Conservation (phyloP, 768 basidiomycete species). For the Astraeus odoratus region DNA sequence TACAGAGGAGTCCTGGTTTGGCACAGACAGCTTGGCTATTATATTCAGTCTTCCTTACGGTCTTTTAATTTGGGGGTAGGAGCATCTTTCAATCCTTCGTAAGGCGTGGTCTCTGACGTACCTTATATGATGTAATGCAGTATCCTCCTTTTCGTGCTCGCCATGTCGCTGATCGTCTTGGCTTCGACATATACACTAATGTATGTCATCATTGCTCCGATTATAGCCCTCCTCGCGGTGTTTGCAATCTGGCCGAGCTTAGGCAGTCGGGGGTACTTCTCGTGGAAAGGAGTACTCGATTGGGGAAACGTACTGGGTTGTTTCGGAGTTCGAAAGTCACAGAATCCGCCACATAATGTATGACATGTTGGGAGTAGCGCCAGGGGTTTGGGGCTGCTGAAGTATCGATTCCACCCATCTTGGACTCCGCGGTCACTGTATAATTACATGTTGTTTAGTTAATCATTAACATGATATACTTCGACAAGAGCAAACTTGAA, state of each 20-base stretch:
- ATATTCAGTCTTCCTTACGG: constrained; percentile 46
- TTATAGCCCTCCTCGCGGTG: not conserved
- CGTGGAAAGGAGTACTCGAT: too few species aligned
- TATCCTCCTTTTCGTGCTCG: constrained; percentile 7
- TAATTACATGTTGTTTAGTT: too few species aligned
- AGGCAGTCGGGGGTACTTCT: not conserved
- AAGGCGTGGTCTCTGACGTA: not conserved
- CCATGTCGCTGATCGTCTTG: constrained; percentile 4
- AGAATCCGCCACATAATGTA: too few species aligned
- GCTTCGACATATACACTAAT: not conserved
- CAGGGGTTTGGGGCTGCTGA: too few species aligned
- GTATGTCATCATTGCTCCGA: not conserved
- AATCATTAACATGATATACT: too few species aligned
- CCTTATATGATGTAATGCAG: not conserved
- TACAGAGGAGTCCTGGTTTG: constrained; percentile 15
- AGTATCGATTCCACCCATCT: too few species aligned
- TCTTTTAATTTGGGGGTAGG: constrained; percentile 47
- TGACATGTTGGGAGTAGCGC: too few species aligned
- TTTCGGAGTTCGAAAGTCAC: too few species aligned
- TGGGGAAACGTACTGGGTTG: not conserved
- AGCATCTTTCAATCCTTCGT: constrained; percentile 2
- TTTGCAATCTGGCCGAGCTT: not conserved
- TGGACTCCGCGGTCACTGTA: too few species aligned
- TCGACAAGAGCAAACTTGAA: too few species aligned
- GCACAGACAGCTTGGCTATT: constrained; percentile 39